Evolutionary conservation across 2,329 filamentous ascomycete genomes (phyloP), one percentile per base, ranked within the genome.

Genomic region (Aspergillus niger): DNA sequence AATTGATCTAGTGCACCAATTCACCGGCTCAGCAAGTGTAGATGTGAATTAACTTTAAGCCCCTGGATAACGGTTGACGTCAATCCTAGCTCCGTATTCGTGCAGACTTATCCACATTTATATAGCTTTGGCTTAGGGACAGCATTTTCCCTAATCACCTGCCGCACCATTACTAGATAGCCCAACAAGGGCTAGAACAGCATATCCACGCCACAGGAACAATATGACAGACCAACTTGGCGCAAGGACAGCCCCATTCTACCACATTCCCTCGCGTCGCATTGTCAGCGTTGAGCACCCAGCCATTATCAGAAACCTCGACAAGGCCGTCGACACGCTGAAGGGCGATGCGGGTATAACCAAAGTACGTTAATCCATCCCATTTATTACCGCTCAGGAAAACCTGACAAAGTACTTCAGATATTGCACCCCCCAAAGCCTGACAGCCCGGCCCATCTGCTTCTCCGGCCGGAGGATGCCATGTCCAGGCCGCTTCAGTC

Each of bases 401-500:
- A 8, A 13, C 24, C 54, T 53, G 26, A 65, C 68, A 26, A 13
- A 2, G 60, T 10, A 17, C 22, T 38, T 8, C 57, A 84, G 82
- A 77, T 82, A 24, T 69, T 85, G 36, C 74, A 80, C 43, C 72
- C 77, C 5, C 68, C 74, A 10, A 78, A 80, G 59, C 70, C 78
- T 39, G 80, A 83, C 58, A 80, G 80, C 43, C 79, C 81, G 55
- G 79, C 85, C 24, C 89, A 89, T 2, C 78, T 96, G n/a, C 91
- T 90, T 68, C 81, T 98, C 57, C 87, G 91, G 22, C 91, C 90
- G 24, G 85, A 92, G 65, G 92, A 96, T 74, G 89, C 89, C 2
- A 87, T 91, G 69, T 88, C 90, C 69, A 89, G 90, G 67, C 91
- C 91, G 8, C 81, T 97, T 62, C 81, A 89, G 67, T 97, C 94